Evolutionary conservation across 192 early-diverging fungal genomes (phyloP).

Genomic region (Oehlia diaphana): DNA sequence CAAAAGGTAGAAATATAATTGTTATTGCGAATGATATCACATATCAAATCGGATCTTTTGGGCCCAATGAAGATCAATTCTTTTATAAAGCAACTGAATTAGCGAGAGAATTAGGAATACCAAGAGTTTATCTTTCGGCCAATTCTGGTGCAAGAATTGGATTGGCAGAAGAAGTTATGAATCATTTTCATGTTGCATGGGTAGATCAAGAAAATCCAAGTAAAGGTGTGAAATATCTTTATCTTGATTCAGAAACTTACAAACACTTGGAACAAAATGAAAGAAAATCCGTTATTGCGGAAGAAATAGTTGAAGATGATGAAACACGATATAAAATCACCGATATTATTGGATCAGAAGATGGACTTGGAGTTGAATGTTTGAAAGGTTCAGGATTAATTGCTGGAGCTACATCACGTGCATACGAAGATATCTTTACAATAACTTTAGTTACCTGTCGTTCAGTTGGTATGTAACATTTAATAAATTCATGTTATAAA

Average conservation of each 20-base stretch:
- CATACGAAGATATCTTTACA: slow-evolving; percentile 98
- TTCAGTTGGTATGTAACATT: slow-evolving; percentile 76
- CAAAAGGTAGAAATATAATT: slow-evolving; percentile 79
- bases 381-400: slow-evolving; percentile 95
- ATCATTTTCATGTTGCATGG: slow-evolving; percentile 87
- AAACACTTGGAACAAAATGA: slow-evolving; percentile 58
- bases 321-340: slow-evolving; percentile 80
- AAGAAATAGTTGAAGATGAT: slow-evolving; percentile 69
- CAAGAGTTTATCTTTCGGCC: slow-evolving; percentile 93
- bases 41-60: slow-evolving; percentile 95
- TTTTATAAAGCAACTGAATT: slow-evolving; percentile 92
- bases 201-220: slow-evolving; percentile 74
- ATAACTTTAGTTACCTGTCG: slow-evolving; percentile 95
- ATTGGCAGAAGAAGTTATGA: slow-evolving; percentile 89
- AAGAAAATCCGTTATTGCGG: slow-evolving; percentile 70
- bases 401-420: slow-evolving; percentile 93
- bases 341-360: slow-evolving; percentile 80
- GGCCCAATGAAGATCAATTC: slow-evolving; percentile 87
- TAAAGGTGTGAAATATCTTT: slow-evolving; percentile 93
- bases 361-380: slow-evolving; percentile 97
- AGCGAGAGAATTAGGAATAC: slow-evolving; percentile 82
- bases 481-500: neutral
- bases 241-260: slow-evolving; percentile 76
- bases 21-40: slow-evolving; percentile 99
- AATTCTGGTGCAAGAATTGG: slow-evolving; percentile 99